Evolutionary conservation across 1,284 basidiomycete genomes (phyloP).

Genomic region (Ustilago crameri): DNA sequence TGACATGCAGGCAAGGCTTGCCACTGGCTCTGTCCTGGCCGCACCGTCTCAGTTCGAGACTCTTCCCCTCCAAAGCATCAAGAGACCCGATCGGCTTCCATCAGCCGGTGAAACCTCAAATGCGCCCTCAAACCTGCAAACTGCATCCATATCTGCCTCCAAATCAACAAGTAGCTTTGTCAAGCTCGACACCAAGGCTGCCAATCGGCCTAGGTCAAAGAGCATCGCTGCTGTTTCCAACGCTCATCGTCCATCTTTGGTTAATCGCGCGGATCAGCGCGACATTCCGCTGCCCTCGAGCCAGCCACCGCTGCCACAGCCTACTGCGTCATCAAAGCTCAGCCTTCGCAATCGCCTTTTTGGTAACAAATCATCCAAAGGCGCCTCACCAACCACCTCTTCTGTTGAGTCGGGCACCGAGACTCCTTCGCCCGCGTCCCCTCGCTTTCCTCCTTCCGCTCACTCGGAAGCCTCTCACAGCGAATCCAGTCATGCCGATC

Average conservation of each 20-base stretch:
- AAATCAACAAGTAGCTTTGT: constrained; percentile 13
- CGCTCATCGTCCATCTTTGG: constrained; percentile 2
- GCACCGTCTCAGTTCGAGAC: too few relatives aligned
- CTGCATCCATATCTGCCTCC: constrained; percentile 12
- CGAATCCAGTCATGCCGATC: constrained; percentile 6
- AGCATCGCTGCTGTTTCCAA: constrained; percentile 22
- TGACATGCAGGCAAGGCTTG: constrained; percentile 1
- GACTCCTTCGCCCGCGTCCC: constrained; percentile 28
- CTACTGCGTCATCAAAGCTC: constrained; percentile 18
- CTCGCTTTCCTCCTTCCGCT: constrained; percentile 23
- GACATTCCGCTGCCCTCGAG: not conserved
- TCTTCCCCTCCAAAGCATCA: not conserved
- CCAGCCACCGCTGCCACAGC: constrained; percentile 1
- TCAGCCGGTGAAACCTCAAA: too few relatives aligned
- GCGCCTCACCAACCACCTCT: constrained; percentile 14
- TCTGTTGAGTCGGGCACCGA: constrained; percentile 24
- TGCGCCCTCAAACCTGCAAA: not conserved
- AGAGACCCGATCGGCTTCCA: not conserved
- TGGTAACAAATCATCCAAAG: constrained; percentile 28
- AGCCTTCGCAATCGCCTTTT: constrained; percentile 45
- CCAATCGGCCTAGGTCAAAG: constrained; percentile 29
- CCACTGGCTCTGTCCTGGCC: not conserved
- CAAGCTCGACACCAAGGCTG: constrained; percentile 3
- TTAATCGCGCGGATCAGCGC: not conserved
- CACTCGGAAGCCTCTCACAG: constrained; percentile 36